phyloP scores from a whole-genome alignment of 306 rosid genomes.

The Acacia confusa region DNA sequence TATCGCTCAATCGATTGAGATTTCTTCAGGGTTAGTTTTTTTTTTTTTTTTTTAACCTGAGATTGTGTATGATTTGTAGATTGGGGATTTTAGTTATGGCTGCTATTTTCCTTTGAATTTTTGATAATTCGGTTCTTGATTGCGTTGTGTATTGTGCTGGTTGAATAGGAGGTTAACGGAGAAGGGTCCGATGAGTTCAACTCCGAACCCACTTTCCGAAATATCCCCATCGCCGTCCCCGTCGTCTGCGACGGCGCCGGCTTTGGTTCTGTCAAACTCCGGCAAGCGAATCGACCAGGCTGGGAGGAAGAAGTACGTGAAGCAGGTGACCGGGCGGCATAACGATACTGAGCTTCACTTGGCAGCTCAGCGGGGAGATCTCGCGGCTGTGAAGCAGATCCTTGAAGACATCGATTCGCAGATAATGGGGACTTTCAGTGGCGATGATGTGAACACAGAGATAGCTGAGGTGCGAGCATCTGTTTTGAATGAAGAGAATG shows the following conservation, averaged over 20 bases:
- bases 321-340: conserved; percentile 96
- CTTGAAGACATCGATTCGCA: conserved; percentile 72
- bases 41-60: background rate
- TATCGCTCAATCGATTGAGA: background rate
- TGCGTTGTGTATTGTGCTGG: background rate
- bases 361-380: conserved; percentile 95
- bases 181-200: conserved; percentile 41
- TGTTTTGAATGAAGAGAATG: conserved; percentile 86
- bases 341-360: conserved; percentile 95
- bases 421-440: conserved; percentile 63
- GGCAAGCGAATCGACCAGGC: conserved; percentile 96
- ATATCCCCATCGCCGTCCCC: conserved; percentile 75
- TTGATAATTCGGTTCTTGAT: background rate
- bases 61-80: background rate
- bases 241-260: conserved; percentile 86
- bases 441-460: conserved; percentile 66
- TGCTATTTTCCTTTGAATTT: background rate
- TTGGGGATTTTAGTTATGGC: background rate
- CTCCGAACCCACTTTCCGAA: conserved; percentile 45
- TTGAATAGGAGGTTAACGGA: conserved; percentile 37
- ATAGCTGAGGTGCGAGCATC: conserved; percentile 89
- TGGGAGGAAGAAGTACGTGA: conserved; percentile 95
- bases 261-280: conserved; percentile 86
- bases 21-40: background rate
- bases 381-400: conserved; percentile 85